Conservation (phyloP, 179 eudicot genomes). For the Nepenthes alata region DNA sequence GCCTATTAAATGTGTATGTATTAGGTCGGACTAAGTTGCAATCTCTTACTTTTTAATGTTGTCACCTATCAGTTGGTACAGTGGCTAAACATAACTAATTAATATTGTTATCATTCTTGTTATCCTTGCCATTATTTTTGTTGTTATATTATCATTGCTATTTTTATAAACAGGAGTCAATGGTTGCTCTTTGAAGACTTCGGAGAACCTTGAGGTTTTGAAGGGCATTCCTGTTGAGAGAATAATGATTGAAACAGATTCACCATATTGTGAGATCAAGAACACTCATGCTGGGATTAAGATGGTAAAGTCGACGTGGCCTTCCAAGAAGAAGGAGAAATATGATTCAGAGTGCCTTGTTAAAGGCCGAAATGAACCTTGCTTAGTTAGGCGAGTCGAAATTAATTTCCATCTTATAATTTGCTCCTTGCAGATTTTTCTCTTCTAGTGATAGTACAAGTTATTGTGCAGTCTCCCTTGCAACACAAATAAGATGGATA, state of each 20-base stretch:
- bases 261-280: conserved; percentile 98
- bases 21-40: too few species aligned
- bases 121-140: neutral
- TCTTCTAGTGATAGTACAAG: neutral
- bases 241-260: conserved; percentile 98
- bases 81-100: too few species aligned
- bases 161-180: conserved; percentile 49
- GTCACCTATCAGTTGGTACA: too few species aligned
- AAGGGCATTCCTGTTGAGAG: conserved; percentile 72
- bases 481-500: too few species aligned
- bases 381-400: conserved; percentile 67
- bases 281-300: conserved; percentile 88
- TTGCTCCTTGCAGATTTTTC: neutral
- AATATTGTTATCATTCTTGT: too few species aligned
- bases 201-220: conserved; percentile 83
- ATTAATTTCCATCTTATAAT: conserved; percentile 2
- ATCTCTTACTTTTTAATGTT: too few species aligned
- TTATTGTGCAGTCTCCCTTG: too few species aligned
- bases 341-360: conserved; percentile 72
- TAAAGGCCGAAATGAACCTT: conserved; percentile 97
- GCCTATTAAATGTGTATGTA: too few species aligned
- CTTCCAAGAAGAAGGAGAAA: conserved; percentile 95
- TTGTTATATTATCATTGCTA: neutral
- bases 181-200: conserved; percentile 87
- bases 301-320: conserved; percentile 69